Evolutionary conservation across 768 basidiomycete genomes (phyloP), one percentile per base, ranked within the genome.

Genomic region (Coprinellus micaceus): DNA sequence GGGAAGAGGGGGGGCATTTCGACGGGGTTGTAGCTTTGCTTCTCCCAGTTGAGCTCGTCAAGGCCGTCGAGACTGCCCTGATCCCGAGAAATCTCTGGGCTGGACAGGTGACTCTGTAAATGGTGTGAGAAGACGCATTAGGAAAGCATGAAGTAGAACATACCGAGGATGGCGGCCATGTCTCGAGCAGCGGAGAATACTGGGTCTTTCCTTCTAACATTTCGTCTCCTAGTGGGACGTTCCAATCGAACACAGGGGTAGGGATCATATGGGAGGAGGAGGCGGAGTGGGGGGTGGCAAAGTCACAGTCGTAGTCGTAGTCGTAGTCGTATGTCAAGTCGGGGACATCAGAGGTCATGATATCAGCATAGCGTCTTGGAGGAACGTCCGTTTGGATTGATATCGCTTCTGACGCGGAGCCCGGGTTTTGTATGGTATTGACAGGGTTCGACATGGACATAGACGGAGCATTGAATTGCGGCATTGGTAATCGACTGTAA

Each of bases 201-300:
- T 21, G 13, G n/a, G 4, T 36, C 47, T 49, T 49, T n/a, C 21
- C n/a, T 29, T 28, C 29, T 25, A 52, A n/a, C 1, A 21, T 22
- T 17, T 41, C 30, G n/a, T 48, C 39, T 11, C 22, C 37, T 4
- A 58, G 30, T 7, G 57, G 52, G 25, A 37, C 41, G 21, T 36
- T 49, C 59, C 54, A 64, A 53, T 65, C 60, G 37, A 58, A 61
- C 33, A 67, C 64, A 24, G 69, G 68, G 24, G 69, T 71, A n/a
- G 59, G 58, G n/a, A 68, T 61, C 53, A 66, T 60, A 46, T 64
- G 63, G 22, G 64, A 64, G 3, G 68, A 66, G 4, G 64, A 64
- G 3, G 68, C 62, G 37, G 69, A 70, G 53, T 65, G 64, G 30
- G 69, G 67, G 2, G 68, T 66, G 9, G 64, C 57, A 47, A 62